Evolutionary conservation across 2,329 filamentous ascomycete genomes (phyloP), one percentile per base, ranked within the genome.

Genomic region (Penicillium sp.): DNA sequence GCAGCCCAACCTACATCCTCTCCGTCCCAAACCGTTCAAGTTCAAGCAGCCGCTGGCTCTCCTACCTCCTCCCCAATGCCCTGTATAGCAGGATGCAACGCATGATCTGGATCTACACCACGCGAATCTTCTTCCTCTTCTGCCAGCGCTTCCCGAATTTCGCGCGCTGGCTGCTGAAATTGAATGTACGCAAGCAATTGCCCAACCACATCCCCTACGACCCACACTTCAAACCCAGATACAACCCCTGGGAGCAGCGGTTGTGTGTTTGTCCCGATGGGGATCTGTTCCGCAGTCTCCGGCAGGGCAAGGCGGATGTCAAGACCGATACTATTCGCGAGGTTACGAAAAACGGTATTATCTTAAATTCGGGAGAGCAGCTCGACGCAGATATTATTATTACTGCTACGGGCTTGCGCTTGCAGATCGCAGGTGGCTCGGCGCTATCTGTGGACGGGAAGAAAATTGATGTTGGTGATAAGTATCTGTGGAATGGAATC

Each of bases 211-310:
- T 86, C 37, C 80, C 84, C 3, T 72, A 82, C 41, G 81, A 87
- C 54, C 80, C 84, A 1, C 84, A 90, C 70, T 90, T 90, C 72
- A 83, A 81, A 7, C 87, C 87, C 0, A 71, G 70, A 2, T 89
- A 90, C 65, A 80, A 83, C 40, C 87, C 87, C 0, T 88, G 89
- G 81, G 82, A 91, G 54, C 90, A 95, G 71, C 84, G 91, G 0
- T 77, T 94, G 8, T 94, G 91, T 67, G 77, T 91, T 59, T 87
- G 77, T n/a, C 82, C 83, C 0, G 80, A 85, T 55, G 82, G 81
- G 21, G 84, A 86, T 67, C 86, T 86, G 70, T 86, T 83, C 75
- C 69, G 78, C 23, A 74, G 76, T 35, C 74, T 86, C 19, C 77
- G 78, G 17, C 68, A 73, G 1, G 83, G 82, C 33, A 80, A 79